A percentile compares a stretch with the other conserved stretches of the same genome.
phyloP scores from a whole-genome alignment of 192 early-diverging fungal species.

The Backusella westeae region DNA sequence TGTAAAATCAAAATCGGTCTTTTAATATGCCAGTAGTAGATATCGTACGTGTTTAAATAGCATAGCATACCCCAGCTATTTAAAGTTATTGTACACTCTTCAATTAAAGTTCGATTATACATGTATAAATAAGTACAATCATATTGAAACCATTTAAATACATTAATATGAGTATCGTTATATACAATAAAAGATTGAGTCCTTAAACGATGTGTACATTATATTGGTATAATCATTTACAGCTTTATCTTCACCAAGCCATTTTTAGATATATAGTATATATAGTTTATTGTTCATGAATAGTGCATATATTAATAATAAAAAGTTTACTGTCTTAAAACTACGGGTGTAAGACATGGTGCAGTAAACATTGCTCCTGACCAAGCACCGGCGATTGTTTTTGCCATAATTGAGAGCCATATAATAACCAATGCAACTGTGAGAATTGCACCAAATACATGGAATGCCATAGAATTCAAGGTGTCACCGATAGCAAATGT shows the following conservation, averaged over 20 bases:
- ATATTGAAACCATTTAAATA: neutral
- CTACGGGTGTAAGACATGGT: constrained; percentile 7
- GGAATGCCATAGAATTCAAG: constrained; percentile 6
- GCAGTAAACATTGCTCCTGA: constrained; percentile 19
- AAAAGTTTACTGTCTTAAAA: neutral
- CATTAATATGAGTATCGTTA: no score
- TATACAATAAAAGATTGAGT: neutral
- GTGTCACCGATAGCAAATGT: neutral
- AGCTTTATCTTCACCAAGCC: neutral
- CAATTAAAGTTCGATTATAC: no score
- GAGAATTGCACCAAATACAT: constrained; percentile 5
- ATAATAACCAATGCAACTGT: constrained; percentile 11
- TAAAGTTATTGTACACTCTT: no score
- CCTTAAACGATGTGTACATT: neutral
- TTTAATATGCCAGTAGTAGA: no score
- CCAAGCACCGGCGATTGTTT: constrained; percentile 4
- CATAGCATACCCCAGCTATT: no score
- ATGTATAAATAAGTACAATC: neutral
- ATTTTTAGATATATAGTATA: neutral
- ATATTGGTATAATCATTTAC: neutral
- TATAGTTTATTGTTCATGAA: neutral
- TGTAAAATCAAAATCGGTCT: no score
- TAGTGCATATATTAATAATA: neutral
- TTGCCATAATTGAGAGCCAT: constrained; percentile 3
- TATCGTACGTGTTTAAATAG: no score